Percentiles rank a stretch among this genome's conserved stretches.
phyloP scores from a whole-genome alignment of 176 grass and related monocot species.

The Olyra latifolia region DNA sequence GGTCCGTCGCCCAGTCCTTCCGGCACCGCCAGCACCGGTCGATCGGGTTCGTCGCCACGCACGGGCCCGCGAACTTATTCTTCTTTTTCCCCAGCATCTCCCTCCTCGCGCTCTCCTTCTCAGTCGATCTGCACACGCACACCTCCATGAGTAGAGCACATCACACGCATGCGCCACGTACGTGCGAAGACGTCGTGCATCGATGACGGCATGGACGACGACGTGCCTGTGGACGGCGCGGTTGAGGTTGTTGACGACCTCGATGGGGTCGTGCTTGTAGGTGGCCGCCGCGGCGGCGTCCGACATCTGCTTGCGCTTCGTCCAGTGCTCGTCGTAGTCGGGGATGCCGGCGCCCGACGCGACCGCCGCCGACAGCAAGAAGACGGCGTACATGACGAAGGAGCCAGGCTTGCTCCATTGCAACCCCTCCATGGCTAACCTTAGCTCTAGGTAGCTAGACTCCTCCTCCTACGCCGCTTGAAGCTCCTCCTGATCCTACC shows the following conservation, averaged over 20 bases:
- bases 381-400: conserved; percentile 29
- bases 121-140: not conserved
- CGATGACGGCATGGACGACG: no score
- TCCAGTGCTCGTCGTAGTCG: conserved; percentile 54
- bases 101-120: conserved; percentile 36
- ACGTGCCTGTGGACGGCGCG: conserved; percentile 55
- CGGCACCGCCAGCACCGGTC: conserved; percentile 92
- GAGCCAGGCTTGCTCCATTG: conserved; percentile 40
- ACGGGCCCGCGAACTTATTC: conserved; percentile 36
- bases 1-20: conserved; percentile 58
- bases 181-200: not conserved
- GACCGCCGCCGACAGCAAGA: conserved; percentile 46
- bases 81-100: conserved; percentile 40
- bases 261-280: conserved; percentile 53
- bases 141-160: not conserved
- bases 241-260: conserved; percentile 43
- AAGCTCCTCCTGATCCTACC: conserved; percentile 48
- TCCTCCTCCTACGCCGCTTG: not conserved
- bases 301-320: conserved; percentile 39
- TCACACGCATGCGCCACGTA: not conserved
- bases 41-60: conserved; percentile 83
- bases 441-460: not conserved
- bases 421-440: conserved; percentile 28
- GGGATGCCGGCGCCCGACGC: conserved; percentile 39
- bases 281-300: conserved; percentile 24